Evolutionary conservation across 176 grass and related monocot species (phyloP).

Genomic region (Poa annua): DNA sequence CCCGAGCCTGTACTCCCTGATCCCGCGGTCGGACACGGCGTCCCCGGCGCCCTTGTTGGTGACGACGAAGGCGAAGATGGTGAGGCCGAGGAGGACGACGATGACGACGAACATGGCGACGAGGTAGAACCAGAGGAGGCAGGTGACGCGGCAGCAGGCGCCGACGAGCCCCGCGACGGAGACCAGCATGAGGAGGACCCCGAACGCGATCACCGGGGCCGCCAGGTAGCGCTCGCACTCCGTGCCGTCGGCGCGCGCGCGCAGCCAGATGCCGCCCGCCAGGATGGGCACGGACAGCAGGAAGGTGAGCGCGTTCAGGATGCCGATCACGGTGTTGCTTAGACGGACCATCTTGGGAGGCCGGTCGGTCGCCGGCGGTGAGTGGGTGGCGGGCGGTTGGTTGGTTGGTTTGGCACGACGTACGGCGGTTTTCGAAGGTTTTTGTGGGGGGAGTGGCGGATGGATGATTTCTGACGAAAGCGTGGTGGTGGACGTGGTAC

Average conservation of each 20-base stretch:
- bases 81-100: slow-evolving; percentile 64
- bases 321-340: slow-evolving; percentile 80
- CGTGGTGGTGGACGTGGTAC: slow-evolving; percentile 18
- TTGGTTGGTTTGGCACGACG: not conserved
- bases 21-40: slow-evolving; percentile 53
- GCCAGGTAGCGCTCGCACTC: slow-evolving; percentile 86
- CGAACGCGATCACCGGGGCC: slow-evolving; percentile 58
- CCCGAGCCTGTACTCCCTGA: slow-evolving; percentile 88
- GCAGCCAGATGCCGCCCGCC: slow-evolving; percentile 80
- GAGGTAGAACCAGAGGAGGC: slow-evolving; percentile 94
- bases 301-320: slow-evolving; percentile 80
- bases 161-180: slow-evolving; percentile 81
- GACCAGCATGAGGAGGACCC: slow-evolving; percentile 70
- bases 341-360: slow-evolving; percentile 56
- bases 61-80: slow-evolving; percentile 84
- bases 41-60: slow-evolving; percentile 83
- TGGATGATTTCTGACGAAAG: not conserved
- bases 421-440: not conserved
- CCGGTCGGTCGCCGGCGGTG: not conserved
- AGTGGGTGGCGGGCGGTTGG: not conserved
- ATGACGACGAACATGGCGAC: slow-evolving; percentile 90
- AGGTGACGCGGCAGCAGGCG: slow-evolving; percentile 74
- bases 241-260: slow-evolving; percentile 51
- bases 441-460: not conserved
- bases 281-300: slow-evolving; percentile 84